Evolutionary conservation across 139 green algal genomes (phyloP).

Genomic region (Prasinococcaceae sp.): DNA sequence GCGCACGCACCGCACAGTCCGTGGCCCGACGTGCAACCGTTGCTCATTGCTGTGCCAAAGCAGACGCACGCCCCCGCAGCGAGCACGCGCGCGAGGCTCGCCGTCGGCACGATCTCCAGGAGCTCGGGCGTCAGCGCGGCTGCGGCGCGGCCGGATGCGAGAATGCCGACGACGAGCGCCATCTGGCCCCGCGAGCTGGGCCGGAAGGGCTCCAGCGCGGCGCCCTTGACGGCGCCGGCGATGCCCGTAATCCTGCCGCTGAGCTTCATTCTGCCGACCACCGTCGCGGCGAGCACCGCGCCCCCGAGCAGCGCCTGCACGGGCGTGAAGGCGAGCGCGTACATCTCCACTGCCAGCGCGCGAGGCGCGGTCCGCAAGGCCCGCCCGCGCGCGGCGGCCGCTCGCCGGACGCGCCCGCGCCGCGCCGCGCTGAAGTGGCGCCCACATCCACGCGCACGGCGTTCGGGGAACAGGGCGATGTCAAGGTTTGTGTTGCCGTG

Average conservation of each 20-base stretch:
- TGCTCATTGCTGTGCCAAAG: conserved; percentile 29
- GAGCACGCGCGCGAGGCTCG: neutral
- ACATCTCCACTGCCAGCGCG: too few species aligned
- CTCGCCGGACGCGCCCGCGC: too few species aligned
- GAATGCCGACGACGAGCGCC: conserved; percentile 2
- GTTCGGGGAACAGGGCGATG: too few species aligned
- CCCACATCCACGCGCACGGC: too few species aligned
- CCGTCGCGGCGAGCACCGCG: neutral
- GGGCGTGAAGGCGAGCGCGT: conserved; percentile 10
- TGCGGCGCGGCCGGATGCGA: neutral
- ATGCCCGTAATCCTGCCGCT: neutral
- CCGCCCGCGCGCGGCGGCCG: too few species aligned
- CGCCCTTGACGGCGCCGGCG: neutral
- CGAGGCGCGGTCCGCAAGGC: too few species aligned
- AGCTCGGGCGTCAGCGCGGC: neutral
- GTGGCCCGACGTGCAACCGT: conserved; percentile 63
- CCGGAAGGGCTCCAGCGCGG: neutral
- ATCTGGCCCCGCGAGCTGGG: neutral
- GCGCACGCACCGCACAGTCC: conserved; percentile 57
- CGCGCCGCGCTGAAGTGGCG: too few species aligned
- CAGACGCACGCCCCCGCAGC: conserved; percentile 2
- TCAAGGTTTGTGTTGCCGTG: too few species aligned
- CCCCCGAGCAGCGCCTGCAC: neutral
- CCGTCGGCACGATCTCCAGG: neutral
- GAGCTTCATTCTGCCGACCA: neutral